Conservation (phyloP, 2,329 filamentous ascomycete species). For the Nectriaceae sp. region DNA sequence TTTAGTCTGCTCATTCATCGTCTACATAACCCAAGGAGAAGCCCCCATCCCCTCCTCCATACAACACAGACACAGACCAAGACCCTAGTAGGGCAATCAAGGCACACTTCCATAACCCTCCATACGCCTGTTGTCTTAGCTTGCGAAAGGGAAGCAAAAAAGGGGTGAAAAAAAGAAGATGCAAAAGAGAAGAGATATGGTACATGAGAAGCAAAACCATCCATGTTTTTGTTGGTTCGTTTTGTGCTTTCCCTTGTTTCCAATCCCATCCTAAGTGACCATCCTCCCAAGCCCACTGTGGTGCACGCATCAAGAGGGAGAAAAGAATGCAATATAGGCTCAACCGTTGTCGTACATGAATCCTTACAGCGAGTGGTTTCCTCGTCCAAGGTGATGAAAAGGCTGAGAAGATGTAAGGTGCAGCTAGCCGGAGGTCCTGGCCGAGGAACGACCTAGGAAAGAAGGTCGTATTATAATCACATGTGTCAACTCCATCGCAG, state of each 20-base stretch:
- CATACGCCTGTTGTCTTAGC: conserved; percentile 13
- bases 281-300: background rate
- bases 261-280: background rate
- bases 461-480: no score
- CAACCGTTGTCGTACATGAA: conserved; percentile 14
- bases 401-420: conserved; percentile 9
- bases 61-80: conserved; percentile 2
- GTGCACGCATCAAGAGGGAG: background rate
- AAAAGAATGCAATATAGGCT: conserved; percentile 12
- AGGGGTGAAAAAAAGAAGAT: conserved; percentile 13
- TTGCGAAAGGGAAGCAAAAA: conserved; percentile 13
- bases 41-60: conserved; percentile 6
- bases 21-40: conserved; percentile 30
- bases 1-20: conserved; percentile 33
- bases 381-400: conserved; percentile 2
- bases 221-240: conserved; percentile 18
- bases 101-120: conserved; percentile 2
- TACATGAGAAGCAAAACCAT: conserved; percentile 27
- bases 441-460: no score
- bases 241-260: conserved; percentile 5
- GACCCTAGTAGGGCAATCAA: conserved; percentile 9
- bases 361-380: conserved; percentile 7
- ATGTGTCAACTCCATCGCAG: no score
- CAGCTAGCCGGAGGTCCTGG: no score
- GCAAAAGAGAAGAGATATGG: conserved; percentile 21